Conservation (phyloP, 2,329 filamentous ascomycete species). For the Cordyceps tenuipes region DNA sequence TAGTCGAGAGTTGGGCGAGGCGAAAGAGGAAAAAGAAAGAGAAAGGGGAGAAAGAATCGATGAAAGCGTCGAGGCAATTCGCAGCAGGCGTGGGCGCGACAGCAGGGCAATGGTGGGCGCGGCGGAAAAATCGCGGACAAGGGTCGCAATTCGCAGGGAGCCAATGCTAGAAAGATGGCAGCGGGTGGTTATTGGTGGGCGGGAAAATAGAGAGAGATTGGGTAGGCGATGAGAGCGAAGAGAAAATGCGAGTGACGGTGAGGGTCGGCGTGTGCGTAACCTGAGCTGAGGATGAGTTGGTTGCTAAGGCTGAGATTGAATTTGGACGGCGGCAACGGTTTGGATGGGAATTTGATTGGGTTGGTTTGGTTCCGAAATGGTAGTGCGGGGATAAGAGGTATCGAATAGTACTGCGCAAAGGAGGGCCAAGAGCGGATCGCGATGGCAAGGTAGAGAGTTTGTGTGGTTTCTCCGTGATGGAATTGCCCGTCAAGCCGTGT, state of each 20-base stretch:
- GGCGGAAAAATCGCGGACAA: constrained; percentile 6
- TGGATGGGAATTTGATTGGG: background rate
- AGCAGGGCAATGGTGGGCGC: background rate
- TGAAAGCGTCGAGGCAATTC: background rate
- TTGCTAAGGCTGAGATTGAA: constrained; percentile 3
- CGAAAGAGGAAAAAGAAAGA: background rate
- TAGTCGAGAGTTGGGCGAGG: background rate
- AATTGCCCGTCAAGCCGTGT: background rate
- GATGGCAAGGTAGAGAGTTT: background rate
- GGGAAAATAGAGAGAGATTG: background rate
- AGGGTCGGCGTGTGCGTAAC: background rate
- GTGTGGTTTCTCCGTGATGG: background rate
- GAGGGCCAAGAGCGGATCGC: background rate
- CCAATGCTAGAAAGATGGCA: background rate
- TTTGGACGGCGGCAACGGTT: background rate
- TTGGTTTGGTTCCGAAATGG: background rate
- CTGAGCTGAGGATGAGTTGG: background rate
- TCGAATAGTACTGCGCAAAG: background rate
- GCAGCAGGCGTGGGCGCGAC: background rate
- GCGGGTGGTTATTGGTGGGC: background rate
- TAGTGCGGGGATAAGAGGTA: background rate
- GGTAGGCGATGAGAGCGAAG: background rate
- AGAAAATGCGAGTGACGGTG: background rate
- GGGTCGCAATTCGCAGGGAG: background rate
- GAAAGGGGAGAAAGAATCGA: background rate